Evolutionary conservation across 1,284 basidiomycete species (phyloP), one percentile per base, ranked within the genome.

Genomic region (Moesziomyces globuligerus): DNA sequence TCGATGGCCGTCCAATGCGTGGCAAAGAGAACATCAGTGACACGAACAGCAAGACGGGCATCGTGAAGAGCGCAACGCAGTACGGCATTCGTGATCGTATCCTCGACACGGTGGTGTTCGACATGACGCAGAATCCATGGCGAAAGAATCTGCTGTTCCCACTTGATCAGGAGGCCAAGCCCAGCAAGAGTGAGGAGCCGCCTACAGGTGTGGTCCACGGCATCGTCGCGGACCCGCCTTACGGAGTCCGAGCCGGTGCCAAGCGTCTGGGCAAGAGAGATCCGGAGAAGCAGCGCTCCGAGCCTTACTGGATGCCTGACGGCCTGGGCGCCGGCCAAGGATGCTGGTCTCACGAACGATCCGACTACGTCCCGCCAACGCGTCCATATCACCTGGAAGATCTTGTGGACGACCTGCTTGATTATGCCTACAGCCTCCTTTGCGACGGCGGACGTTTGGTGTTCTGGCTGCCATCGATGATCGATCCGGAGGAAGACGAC

Each of bases 1-100:
- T 99, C 49, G 96, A 99, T 77, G 95, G 94, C 0, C 86, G 95
- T 45, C 94, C 97, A 81, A 95, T 98, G 90, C 86, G 93, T 60
- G 95, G 95, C 17, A 96, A 94, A 87, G 87, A 90, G 5, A 61
- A 67, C 89, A 60, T 71, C 48, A 53, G 72, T 28, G 40, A 62
- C 21, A 57, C 67, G n/a, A 51, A 57, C 32, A 65, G 62, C 40
- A 72, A 74, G 37, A 69, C 66, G 23, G 93, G 93, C 0, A 88
- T 98, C 60, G 82, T 90, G 44, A 87, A 90, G n/a, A 70, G 67
- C 18, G 94, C 95, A 0, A 84, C 85, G 18, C 93, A 96, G 74
- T 99, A 98, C 74, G 92, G 91, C 3, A 86, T 94, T 0, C 85
- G 86, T 1, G 84, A 88, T 32, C 87, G 88, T 20, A 89, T 98